Percentiles rank a stretch among this genome's conserved stretches.
These are phyloP conservation scores for Mortierella sp. DNA, from an alignment of 371 early-diverging fungal genomes.

Conservation along the genomic window DNA sequence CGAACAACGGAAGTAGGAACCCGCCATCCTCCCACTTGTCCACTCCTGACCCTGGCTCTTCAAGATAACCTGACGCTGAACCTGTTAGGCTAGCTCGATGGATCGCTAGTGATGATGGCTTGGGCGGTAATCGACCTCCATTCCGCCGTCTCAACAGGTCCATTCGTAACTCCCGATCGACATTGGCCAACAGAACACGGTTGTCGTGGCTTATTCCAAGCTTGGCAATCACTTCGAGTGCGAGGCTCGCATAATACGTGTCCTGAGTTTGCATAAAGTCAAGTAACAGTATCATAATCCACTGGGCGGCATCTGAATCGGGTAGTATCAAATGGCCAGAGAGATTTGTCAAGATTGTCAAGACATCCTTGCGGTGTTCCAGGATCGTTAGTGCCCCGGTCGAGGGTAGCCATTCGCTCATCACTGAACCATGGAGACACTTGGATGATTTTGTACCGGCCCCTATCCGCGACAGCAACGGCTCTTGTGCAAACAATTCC, in stretches of 20 bases:
- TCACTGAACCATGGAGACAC: constrained; percentile 30
- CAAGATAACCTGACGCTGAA: constrained; percentile 56
- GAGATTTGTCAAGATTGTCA: constrained; percentile 65
- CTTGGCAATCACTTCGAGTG: constrained; percentile 68
- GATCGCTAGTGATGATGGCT: too few relatives aligned
- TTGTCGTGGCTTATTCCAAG: constrained; percentile 67
- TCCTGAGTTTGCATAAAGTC: constrained; percentile 68
- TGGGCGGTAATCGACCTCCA: constrained; percentile 10
- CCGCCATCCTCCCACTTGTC: constrained; percentile 54
- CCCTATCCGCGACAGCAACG: constrained; percentile 35
- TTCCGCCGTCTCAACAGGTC: constrained; percentile 17
- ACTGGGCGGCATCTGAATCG: constrained; percentile 50
- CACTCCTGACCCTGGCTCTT: constrained; percentile 42
- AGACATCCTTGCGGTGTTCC: constrained; percentile 67
- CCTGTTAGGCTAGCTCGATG: too few relatives aligned
- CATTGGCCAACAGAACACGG: constrained; percentile 56
- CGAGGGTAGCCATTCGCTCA: constrained; percentile 37
- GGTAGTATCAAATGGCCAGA: constrained; percentile 56
- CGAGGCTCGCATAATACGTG: constrained; percentile 66
- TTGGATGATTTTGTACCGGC: constrained; percentile 60
- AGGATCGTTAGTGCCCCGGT: constrained; percentile 54
- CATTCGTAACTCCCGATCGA: constrained; percentile 37
- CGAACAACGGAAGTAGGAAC: constrained; percentile 55
- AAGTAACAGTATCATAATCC: constrained; percentile 57
- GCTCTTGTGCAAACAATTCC: constrained; percentile 16